Percentiles rank a stretch among this genome's conserved stretches.
These are phyloP conservation scores for Mycena epipterygia DNA, from an alignment of 768 basidiomycete genomes.

Conservation along the genomic window DNA sequence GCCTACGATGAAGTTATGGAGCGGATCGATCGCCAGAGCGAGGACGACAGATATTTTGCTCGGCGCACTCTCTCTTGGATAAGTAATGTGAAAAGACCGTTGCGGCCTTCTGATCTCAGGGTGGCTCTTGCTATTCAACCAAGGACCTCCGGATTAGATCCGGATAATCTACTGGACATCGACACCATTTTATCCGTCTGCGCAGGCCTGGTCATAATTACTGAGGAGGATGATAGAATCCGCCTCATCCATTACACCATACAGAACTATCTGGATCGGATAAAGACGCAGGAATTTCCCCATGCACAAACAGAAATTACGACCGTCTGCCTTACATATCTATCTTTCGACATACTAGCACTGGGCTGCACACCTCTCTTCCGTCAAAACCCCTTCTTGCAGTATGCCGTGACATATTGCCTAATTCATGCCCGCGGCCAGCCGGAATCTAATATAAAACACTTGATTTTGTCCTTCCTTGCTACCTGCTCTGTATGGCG, in stretches of 20 bases:
- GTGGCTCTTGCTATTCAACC: too few species aligned
- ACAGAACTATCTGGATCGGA: constrained; percentile 2
- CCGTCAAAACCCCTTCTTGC: constrained; percentile 2
- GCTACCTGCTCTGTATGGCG: neutral
- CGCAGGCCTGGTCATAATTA: constrained; percentile 6
- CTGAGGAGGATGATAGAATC: neutral
- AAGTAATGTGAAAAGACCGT: neutral
- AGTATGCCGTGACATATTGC: constrained; percentile 5
- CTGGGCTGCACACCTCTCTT: neutral
- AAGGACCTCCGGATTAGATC: too few species aligned
- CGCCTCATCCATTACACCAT: constrained; percentile 16
- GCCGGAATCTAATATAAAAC: constrained; percentile 1
- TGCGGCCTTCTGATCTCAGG: too few species aligned
- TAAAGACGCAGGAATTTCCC: neutral
- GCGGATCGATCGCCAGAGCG: constrained; percentile 9
- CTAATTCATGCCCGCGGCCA: constrained; percentile 1
- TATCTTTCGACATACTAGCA: neutral
- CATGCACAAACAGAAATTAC: neutral
- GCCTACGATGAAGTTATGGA: neutral
- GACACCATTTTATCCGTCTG: too few species aligned
- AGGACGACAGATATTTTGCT: constrained; percentile 2
- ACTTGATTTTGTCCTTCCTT: neutral
- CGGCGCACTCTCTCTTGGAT: neutral
- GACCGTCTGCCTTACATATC: neutral
- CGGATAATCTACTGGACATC: too few species aligned